phyloP scores from a whole-genome alignment of 306 rosid genomes.

The Gynostemma pentaphyllum region DNA sequence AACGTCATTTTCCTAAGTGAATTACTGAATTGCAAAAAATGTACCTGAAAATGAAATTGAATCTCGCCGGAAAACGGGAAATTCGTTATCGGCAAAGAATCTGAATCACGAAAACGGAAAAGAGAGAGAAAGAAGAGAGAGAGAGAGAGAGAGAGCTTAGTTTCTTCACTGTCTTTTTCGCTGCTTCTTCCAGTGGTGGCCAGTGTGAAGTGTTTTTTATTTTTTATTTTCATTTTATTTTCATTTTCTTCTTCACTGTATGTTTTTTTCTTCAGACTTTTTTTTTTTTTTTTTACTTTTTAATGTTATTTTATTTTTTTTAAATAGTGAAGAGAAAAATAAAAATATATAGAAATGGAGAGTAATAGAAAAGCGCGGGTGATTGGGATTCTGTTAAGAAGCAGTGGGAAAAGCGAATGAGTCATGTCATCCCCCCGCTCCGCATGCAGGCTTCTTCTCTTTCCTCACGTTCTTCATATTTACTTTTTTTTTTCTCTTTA shows the following conservation, averaged over 20 bases:
- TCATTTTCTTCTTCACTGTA: not conserved
- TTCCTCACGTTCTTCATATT: not conserved
- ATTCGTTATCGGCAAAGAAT: slow-evolving; percentile 13
- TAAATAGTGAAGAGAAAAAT: not conserved
- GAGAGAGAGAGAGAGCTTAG: slow-evolving; percentile 16
- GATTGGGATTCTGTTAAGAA: slow-evolving; percentile 9
- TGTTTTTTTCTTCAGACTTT: not conserved
- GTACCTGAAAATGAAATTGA: slow-evolving; percentile 4
- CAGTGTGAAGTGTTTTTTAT: slow-evolving; percentile 13
- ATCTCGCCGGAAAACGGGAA: not conserved
- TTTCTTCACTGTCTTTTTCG: slow-evolving; percentile 16
- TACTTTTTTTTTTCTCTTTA: not conserved
- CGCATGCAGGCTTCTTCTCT: not conserved
- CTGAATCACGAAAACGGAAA: slow-evolving; percentile 11
- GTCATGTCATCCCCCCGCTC: not conserved
- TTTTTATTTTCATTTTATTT: not conserved
- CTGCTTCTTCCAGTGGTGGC: slow-evolving; percentile 23
- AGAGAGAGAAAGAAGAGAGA: slow-evolving; percentile 11
- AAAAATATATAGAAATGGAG: not conserved
- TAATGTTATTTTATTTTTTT: not conserved
- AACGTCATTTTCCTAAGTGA: slow-evolving; percentile 17
- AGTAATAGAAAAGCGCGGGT: slow-evolving; percentile 15
- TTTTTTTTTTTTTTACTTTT: not conserved
- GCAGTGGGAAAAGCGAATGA: not conserved
- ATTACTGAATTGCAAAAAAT: not conserved